These are phyloP conservation scores for Botrytis byssoidea DNA, from an alignment of 2,329 filamentous ascomycete genomes.

Conservation along the genomic window DNA sequence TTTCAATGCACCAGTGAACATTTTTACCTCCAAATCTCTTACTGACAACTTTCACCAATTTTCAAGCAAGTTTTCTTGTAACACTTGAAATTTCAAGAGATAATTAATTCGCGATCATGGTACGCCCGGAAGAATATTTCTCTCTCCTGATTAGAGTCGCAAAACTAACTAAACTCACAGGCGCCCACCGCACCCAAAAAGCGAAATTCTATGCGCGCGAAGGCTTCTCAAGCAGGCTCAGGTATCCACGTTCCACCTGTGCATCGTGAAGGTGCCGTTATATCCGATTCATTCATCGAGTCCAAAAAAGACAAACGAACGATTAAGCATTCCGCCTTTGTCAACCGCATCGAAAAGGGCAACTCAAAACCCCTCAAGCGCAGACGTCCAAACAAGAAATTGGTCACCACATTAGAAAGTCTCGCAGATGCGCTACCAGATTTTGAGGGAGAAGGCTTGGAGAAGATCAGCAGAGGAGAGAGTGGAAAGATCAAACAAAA, in stretches of 20 bases:
- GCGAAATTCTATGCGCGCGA: constrained; percentile 56
- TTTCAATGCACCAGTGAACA: not conserved
- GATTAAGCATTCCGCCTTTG: constrained; percentile 78
- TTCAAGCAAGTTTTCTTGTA: not conserved
- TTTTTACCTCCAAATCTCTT: not conserved
- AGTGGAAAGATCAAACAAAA: constrained; percentile 69
- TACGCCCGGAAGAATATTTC: constrained; percentile 11
- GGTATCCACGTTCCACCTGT: constrained; percentile 36
- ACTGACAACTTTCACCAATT: not conserved
- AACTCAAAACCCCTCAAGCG: constrained; percentile 57
- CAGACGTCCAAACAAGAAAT: constrained; percentile 71
- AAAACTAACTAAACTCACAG: constrained; percentile 35
- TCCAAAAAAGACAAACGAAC: constrained; percentile 80
- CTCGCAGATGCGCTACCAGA: constrained; percentile 77
- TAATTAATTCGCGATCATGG: constrained; percentile 21
- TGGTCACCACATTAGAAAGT: constrained; percentile 70
- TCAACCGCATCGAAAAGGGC: constrained; percentile 71
- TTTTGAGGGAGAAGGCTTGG: constrained; percentile 46
- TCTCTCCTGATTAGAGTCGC: not conserved
- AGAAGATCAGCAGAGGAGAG: constrained; percentile 40
- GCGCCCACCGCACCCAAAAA: constrained; percentile 50
- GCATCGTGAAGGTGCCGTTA: constrained; percentile 49
- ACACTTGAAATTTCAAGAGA: not conserved
- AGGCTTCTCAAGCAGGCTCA: constrained; percentile 52
- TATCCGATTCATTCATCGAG: constrained; percentile 60